Percentiles rank a stretch among this genome's conserved stretches.
Evolutionary conservation across 148 eudicot genomes (phyloP).

Genomic region (Chenopodium berlandieri): DNA sequence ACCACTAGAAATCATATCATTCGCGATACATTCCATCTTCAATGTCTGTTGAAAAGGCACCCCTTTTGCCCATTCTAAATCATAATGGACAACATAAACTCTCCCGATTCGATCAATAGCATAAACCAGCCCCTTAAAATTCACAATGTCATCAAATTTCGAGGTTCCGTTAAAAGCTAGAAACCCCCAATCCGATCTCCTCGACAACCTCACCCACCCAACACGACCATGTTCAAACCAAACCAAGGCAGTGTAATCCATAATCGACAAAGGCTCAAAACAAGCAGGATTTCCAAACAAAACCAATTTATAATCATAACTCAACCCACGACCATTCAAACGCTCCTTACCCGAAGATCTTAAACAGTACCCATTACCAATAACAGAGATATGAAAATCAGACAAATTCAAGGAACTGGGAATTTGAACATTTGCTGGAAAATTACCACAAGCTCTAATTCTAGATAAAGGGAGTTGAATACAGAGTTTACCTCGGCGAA

Average conservation of each 20-base stretch:
- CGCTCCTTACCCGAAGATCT: not conserved
- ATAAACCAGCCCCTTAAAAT: not conserved
- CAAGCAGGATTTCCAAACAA: not conserved
- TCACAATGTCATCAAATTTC: constrained; percentile 7
- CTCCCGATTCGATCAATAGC: not conserved
- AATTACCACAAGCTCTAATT: not conserved
- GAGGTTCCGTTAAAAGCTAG: not conserved
- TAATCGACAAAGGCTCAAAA: not conserved
- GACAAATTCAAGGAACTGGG: constrained; percentile 11
- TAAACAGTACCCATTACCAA: constrained; percentile 10
- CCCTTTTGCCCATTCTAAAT: not conserved
- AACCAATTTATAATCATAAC: not conserved
- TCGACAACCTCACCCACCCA: not conserved
- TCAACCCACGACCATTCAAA: not conserved
- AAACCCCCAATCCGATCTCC: not conserved
- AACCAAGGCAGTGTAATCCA: constrained; percentile 6
- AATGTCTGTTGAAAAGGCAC: not conserved
- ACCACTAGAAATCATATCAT: not conserved
- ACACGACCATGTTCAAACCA: constrained; percentile 1
- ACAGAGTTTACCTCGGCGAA: constrained; percentile 5
- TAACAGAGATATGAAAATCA: not conserved
- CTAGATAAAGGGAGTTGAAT: constrained; percentile 17
- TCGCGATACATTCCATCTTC: constrained; percentile 3
- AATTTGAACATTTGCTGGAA: not conserved
- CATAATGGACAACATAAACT: constrained; percentile 11